Evolutionary conservation across 2,329 filamentous ascomycete genomes (phyloP), one percentile per base, ranked within the genome.

Genomic region (Lojkania enalia): DNA sequence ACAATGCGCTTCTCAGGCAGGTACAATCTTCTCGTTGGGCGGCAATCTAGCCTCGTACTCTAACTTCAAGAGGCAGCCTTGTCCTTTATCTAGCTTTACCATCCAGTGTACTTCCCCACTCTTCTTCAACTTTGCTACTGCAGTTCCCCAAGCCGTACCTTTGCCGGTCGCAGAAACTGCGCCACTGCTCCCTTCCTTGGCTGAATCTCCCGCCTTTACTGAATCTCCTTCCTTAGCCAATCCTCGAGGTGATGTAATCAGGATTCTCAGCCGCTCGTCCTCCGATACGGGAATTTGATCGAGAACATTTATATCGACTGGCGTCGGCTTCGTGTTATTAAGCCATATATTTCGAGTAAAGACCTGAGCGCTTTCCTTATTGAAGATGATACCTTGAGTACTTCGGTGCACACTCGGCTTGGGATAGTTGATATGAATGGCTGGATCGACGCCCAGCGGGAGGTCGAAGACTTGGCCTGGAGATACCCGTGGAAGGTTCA

Each of bases 201-300:
- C 55, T 12, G 27, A 30, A 13, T 29, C 35, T 14, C 54, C 52
- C 1, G 54, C 46, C 30, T 39, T 44, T 1, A 54, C 52, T 23
- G n/a, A 15, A 43, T 51, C 55, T 1, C 55, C 55, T 16, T 53
- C 55, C 42, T 63, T 50, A 0, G 56, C 56, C 31, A 85, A 51
- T 0, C 78, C 80, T 3, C 64, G 64, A 1, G 83, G 82, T 14
- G 66, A 61, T 13, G 75, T 51, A 21, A 84, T 58, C 1, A 77
- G 74, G 6, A 85, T 74, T 3, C 71, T 70, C 4, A 85, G 66
- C 30, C 74, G 70, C 59, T 84, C 81, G 42, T 85, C 81, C 60
- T 84, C 76, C 16, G 76, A 81, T n/a, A 84, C 71, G 2, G 82
- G 83, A 2, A 84, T 70, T 64, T 85, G 82, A 49, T 86, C 83